Evolutionary conservation across 768 basidiomycete species (phyloP).

Genomic region (Pleurotus platypus): DNA sequence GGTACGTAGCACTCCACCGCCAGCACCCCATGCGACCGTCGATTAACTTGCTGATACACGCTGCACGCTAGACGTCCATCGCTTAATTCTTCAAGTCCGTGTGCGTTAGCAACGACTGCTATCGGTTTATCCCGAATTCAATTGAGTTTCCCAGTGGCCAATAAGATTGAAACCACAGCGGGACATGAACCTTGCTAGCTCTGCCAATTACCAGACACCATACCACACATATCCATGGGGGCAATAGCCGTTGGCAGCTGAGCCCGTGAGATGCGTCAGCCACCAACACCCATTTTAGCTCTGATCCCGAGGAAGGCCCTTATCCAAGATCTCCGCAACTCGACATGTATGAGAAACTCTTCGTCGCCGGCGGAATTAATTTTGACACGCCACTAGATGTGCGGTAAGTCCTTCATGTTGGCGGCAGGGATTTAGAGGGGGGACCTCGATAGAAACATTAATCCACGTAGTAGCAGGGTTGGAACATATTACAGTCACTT

Average conservation of each 20-base stretch:
- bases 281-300: not conserved
- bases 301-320: not conserved
- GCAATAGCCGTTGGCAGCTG: not conserved
- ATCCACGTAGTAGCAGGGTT: not conserved
- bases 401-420: not conserved
- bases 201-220: too few species aligned
- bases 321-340: not conserved
- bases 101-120: not conserved
- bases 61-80: not conserved
- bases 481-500: not conserved
- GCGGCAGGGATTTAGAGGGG: not conserved
- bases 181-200: too few species aligned
- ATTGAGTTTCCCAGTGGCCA: too few species aligned
- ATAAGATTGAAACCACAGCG: too few species aligned
- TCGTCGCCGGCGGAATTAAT: slow-evolving; percentile 6
- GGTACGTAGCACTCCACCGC: not conserved
- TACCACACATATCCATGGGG: not conserved
- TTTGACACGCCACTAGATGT: not conserved
- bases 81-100: not conserved
- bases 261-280: not conserved
- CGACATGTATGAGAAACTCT: not conserved
- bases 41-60: not conserved
- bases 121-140: not conserved
- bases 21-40: not conserved
- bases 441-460: too few species aligned